Conservation (phyloP, 2,329 filamentous ascomycete genomes). For the Pyrenophora teres region DNA sequence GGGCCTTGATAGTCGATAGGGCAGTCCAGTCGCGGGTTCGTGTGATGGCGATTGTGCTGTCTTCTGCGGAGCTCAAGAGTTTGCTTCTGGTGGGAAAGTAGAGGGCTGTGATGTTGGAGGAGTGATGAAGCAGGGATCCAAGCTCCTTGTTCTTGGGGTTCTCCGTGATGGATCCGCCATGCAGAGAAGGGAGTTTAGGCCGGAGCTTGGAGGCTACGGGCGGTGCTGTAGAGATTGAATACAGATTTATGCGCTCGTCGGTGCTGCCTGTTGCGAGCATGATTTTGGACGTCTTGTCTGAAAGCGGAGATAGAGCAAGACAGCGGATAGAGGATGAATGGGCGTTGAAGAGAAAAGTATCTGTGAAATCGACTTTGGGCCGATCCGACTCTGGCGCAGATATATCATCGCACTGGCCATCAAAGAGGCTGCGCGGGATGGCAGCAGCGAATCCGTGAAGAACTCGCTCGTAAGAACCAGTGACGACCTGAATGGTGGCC, state of each 20-base stretch:
- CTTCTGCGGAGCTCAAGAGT: conserved; percentile 83
- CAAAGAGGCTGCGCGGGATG: conserved; percentile 53
- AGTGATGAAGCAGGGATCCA: conserved; percentile 84
- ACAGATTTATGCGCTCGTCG: conserved; percentile 94
- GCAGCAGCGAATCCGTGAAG: conserved; percentile 88
- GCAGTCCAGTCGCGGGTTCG: conserved; percentile 88
- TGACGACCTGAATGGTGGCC: conserved; percentile 78
- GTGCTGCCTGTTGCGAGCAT: conserved; percentile 89
- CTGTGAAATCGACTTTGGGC: conserved; percentile 69
- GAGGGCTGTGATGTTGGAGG: conserved; percentile 77
- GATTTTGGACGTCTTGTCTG: conserved; percentile 75
- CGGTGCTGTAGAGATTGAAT: conserved; percentile 71
- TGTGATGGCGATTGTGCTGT: conserved; percentile 88
- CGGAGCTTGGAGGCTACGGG: conserved; percentile 62
- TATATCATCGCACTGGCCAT: conserved; percentile 29
- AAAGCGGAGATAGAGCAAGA: conserved; percentile 76
- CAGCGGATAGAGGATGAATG: conserved; percentile 89
- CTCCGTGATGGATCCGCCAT: conserved; percentile 75
- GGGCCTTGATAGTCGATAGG: conserved; percentile 85
- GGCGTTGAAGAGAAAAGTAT: conserved; percentile 94
- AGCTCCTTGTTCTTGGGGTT: conserved; percentile 87
- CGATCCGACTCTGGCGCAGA: conserved; percentile 26
- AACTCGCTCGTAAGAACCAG: conserved; percentile 91
- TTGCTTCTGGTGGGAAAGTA: conserved; percentile 85
- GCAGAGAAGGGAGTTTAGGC: conserved; percentile 67